Evolutionary conservation across 2,329 filamentous ascomycete species (phyloP), one percentile per base, ranked within the genome.

Genomic region (Lojkania enalia): DNA sequence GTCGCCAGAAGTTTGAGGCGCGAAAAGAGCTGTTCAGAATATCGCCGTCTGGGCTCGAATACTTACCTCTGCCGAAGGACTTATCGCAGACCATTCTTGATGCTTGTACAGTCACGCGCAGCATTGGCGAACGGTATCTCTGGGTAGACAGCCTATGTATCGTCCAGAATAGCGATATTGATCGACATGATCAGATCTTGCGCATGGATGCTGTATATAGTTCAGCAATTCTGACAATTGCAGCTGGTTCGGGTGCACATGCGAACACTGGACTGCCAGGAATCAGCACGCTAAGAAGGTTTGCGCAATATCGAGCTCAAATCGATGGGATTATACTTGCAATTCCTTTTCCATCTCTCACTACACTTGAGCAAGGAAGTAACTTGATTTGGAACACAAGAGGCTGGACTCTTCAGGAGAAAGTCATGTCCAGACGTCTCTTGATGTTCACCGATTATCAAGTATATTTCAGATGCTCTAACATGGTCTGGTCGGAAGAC

Each of bases 141-240:
- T 50, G 47, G 47, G 47, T 50, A 12, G 47, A 50, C 29, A 32
- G 15, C 9, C 20, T 48, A 5, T 50, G 44, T 20, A 43, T 50
- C 31, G n/a, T 48, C n/a, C 47, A 50, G 31, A 36, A 48, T 19
- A 15, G 14, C 29, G 14, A 29, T 3, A 9, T 23, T 5, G 31
- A 41, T 15, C 21, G 23, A 13, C 37, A 48, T 23, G 4, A 37
- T 12, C 15, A 43, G 7, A 44, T 48, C 30, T 7, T n/a, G 12
- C 14, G 27, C 15, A 50, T 50, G 47, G 44, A 43, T 35, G 20
- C 15, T 2, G 33, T 50, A 11, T 50, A 50, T 21, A 16, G 20
- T 12, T 20, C 19, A 4, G 36, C 47, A 12, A 20, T 23, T 14
- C 16, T 48, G 7, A 50, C 47, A 6, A 50, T 50, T 15, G 32